Percentiles rank a stretch among this genome's conserved stretches.
These are phyloP conservation scores for Coniferiporia weirii DNA, from an alignment of 1,284 basidiomycete genomes.

Conservation along the genomic window DNA sequence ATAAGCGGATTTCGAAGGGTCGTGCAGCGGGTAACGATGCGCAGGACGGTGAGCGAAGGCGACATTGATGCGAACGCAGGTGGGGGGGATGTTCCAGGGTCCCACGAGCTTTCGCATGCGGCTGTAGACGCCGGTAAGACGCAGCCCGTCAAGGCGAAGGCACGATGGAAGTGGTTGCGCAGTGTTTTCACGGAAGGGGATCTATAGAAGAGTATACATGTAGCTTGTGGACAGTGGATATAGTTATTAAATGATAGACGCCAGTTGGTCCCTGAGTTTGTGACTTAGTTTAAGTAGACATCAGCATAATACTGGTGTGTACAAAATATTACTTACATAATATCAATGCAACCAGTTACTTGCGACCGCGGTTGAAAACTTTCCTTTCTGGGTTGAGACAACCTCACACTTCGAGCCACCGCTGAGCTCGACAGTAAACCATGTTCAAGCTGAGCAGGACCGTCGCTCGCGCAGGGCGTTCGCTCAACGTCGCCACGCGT, in stretches of 20 bases:
- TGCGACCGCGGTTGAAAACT: not conserved
- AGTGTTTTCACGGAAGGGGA: conserved; percentile 20
- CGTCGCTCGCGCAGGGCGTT: conserved; percentile 7
- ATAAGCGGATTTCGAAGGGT: conserved; percentile 30
- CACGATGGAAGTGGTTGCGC: conserved; percentile 35
- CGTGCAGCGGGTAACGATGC: conserved; percentile 27
- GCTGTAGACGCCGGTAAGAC: not conserved
- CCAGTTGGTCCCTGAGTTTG: not conserved
- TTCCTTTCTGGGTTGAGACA: too few relatives aligned
- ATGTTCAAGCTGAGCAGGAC: conserved; percentile 16
- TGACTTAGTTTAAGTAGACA: not conserved
- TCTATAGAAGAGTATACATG: not conserved
- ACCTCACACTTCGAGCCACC: too few relatives aligned
- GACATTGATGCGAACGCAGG: conserved; percentile 36
- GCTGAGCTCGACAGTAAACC: not conserved
- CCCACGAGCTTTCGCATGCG: conserved; percentile 3
- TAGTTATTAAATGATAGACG: conserved; percentile 18
- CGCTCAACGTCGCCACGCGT: not conserved
- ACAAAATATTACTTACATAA: not conserved
- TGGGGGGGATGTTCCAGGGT: conserved; percentile 18
- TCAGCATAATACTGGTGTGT: too few relatives aligned
- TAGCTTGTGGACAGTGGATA: conserved; percentile 1
- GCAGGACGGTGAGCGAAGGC: conserved; percentile 47
- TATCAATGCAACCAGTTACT: not conserved
- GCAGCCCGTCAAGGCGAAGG: conserved; percentile 19